Conservation (phyloP, 768 basidiomycete genomes). For the Amanita pallidorosea region DNA sequence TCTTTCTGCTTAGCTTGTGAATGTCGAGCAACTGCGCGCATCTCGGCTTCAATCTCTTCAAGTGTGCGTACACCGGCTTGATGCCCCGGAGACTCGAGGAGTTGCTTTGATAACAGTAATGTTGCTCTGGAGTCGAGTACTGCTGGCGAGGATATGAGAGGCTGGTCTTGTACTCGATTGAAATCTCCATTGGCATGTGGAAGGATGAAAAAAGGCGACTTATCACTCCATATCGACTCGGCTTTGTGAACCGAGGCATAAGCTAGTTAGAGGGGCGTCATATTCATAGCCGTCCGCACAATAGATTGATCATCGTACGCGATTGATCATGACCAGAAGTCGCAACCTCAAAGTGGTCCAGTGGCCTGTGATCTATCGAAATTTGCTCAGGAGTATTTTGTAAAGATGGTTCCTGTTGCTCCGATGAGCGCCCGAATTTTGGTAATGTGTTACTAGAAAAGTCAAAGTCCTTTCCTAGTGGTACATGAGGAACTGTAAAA, state of each 20-base stretch:
- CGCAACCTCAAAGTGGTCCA: slow-evolving; percentile 7
- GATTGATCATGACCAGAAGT: slow-evolving; percentile 14
- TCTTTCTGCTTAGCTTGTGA: slow-evolving; percentile 9
- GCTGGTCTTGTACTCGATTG: slow-evolving; percentile 16
- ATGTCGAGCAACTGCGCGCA: slow-evolving; percentile 53
- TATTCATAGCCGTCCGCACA: neutral
- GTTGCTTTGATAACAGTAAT: slow-evolving; percentile 14
- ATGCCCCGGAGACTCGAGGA: slow-evolving; percentile 22
- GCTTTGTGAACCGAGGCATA: slow-evolving; percentile 33
- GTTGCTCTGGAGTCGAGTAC: slow-evolving; percentile 23
- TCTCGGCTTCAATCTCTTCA: slow-evolving; percentile 79
- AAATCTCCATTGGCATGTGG: slow-evolving; percentile 42
- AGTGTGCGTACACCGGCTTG: slow-evolving; percentile 44
- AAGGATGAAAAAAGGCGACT: slow-evolving; percentile 62
- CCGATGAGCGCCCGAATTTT: slow-evolving; percentile 16
- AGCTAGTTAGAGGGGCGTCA: slow-evolving; percentile 12
- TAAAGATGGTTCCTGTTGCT: slow-evolving; percentile 10
- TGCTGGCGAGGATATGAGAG: slow-evolving; percentile 21
- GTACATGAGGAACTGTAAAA: slow-evolving; percentile 2
- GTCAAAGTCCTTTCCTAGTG: slow-evolving; percentile 83
- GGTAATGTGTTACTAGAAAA: slow-evolving; percentile 44
- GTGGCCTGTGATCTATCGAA: slow-evolving; percentile 3
- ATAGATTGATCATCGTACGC: slow-evolving; percentile 13
- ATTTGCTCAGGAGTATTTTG: slow-evolving; percentile 6
- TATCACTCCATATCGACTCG: slow-evolving; percentile 78